phyloP scores from a whole-genome alignment of 192 early-diverging fungal genomes.

The Spinellus fusiger region DNA sequence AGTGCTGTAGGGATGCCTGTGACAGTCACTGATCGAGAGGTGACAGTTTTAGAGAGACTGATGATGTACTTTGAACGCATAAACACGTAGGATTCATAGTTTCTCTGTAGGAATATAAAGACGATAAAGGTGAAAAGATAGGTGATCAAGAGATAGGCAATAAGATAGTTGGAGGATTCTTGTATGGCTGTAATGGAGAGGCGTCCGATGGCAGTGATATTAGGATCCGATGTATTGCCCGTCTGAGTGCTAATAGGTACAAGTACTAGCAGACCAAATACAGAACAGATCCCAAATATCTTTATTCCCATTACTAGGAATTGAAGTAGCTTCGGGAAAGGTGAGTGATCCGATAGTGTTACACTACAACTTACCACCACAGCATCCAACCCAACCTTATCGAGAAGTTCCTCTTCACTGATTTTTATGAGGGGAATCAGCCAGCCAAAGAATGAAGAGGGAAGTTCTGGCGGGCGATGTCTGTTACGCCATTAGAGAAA shows the following conservation, averaged over 20 bases:
- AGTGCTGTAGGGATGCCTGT: conserved; percentile 43
- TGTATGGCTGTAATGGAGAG: conserved; percentile 21
- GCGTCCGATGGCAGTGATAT: not conserved
- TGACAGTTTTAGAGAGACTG: not conserved
- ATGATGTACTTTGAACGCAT: conserved; percentile 21
- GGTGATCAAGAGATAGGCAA: conserved; percentile 28
- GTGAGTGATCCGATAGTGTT: not conserved
- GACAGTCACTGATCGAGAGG: conserved; percentile 44
- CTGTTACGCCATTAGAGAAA: conserved; percentile 12
- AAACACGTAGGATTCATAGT: conserved; percentile 12
- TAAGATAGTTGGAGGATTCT: conserved; percentile 7
- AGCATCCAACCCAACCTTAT: conserved; percentile 56
- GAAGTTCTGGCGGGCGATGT: conserved; percentile 37
- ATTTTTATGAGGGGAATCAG: conserved; percentile 39
- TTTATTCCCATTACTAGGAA: conserved; percentile 43
- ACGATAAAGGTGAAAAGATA: conserved; percentile 22
- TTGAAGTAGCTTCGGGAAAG: conserved; percentile 36
- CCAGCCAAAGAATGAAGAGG: conserved; percentile 47
- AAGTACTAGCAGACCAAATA: conserved; percentile 41
- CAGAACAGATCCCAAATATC: conserved; percentile 37
- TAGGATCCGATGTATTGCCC: not conserved
- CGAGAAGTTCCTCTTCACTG: conserved; percentile 33
- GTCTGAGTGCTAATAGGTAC: conserved; percentile 35
- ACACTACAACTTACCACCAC: conserved; percentile 37
- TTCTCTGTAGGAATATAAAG: conserved; percentile 16